phyloP scores from a whole-genome alignment of 192 early-diverging fungal species.

The Gorgonomyces haynaldii region DNA sequence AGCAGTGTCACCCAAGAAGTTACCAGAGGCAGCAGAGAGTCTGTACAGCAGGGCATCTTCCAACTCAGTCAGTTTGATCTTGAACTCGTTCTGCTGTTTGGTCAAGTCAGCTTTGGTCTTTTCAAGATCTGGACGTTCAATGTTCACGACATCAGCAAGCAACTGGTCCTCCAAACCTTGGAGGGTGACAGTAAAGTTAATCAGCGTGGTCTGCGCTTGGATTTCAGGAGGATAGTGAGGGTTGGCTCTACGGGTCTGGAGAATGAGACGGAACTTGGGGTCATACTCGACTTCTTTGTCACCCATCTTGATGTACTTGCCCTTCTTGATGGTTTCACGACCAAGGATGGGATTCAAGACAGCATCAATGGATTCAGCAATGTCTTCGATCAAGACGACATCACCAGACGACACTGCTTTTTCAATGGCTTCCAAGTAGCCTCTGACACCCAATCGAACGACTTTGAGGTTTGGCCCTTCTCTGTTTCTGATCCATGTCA shows the following conservation, averaged over 20 bases:
- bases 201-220: slow-evolving; percentile 53
- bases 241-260: slow-evolving; percentile 50
- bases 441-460: slow-evolving; percentile 40
- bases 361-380: slow-evolving; percentile 47
- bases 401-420: slow-evolving; percentile 51
- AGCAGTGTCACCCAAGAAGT: slow-evolving; percentile 55
- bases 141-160: slow-evolving; percentile 55
- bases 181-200: slow-evolving; percentile 58
- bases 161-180: slow-evolving; percentile 54
- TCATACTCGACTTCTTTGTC: slow-evolving; percentile 63
- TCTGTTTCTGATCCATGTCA: slow-evolving; percentile 51
- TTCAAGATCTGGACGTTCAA: slow-evolving; percentile 54
- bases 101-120: slow-evolving; percentile 51
- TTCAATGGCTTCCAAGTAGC: slow-evolving; percentile 52
- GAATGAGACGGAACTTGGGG: slow-evolving; percentile 46
- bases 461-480: slow-evolving; percentile 43
- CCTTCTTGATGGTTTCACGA: slow-evolving; percentile 56
- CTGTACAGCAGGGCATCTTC: slow-evolving; percentile 50
- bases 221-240: slow-evolving; percentile 60
- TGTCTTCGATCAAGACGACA: slow-evolving; percentile 50
- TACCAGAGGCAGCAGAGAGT: slow-evolving; percentile 49
- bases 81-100: slow-evolving; percentile 60
- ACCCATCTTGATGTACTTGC: slow-evolving; percentile 53
- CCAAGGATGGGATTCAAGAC: slow-evolving; percentile 52
- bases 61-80: slow-evolving; percentile 49